Percentiles rank a stretch among this genome's conserved stretches.
phyloP scores from a whole-genome alignment of 495 filamentous ascomycete species.

The Daldinia loculata region DNA sequence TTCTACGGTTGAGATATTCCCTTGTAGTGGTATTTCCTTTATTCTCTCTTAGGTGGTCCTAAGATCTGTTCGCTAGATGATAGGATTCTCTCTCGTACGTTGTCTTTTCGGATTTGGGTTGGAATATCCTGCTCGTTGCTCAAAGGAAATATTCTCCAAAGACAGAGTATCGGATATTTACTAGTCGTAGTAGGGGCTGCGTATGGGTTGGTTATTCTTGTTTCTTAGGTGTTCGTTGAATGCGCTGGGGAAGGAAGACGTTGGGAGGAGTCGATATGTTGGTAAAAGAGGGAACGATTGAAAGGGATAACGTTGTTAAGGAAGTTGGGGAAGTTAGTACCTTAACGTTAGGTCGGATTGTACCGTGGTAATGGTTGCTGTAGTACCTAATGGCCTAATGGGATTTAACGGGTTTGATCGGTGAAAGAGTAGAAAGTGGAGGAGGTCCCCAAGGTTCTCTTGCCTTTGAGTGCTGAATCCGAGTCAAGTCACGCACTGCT shows the following conservation, averaged over 20 bases:
- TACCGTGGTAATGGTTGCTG: neutral
- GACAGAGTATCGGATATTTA: neutral
- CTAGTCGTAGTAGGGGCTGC: slow-evolving; percentile 4
- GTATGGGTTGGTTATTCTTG: slow-evolving; percentile 5
- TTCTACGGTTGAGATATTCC: neutral
- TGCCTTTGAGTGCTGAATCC: slow-evolving; percentile 19
- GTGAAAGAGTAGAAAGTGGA: slow-evolving; percentile 23
- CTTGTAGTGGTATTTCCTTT: neutral
- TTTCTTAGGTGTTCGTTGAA: neutral
- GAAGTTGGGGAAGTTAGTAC: neutral
- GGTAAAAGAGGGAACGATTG: slow-evolving; percentile 4
- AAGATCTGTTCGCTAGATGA: neutral
- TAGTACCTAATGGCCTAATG: neutral
- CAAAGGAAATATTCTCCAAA: slow-evolving; percentile 15
- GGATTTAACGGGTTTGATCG: neutral
- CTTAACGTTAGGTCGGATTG: too few species aligned
- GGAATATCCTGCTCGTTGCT: neutral
- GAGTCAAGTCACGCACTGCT: slow-evolving; percentile 36
- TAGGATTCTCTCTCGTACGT: neutral
- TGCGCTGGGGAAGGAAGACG: slow-evolving; percentile 3
- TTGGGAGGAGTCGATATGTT: neutral
- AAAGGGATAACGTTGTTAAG: neutral
- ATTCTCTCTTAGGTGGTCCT: neutral
- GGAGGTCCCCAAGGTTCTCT: slow-evolving; percentile 1
- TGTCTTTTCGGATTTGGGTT: neutral